These are phyloP conservation scores for Meira nashicola DNA, from an alignment of 1,284 basidiomycete species.

Conservation along the genomic window DNA sequence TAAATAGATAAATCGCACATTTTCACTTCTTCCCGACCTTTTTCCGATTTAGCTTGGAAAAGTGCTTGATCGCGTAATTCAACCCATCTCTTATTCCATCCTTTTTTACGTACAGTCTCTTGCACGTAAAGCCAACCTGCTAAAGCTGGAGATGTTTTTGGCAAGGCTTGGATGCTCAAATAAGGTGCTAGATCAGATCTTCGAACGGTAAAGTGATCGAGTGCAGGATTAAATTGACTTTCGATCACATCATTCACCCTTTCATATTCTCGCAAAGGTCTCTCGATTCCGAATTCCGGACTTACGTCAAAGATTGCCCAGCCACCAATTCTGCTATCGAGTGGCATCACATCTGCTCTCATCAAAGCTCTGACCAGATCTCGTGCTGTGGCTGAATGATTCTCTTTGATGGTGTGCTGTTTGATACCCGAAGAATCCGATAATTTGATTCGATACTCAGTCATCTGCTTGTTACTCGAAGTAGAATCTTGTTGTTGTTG, in stretches of 20 bases:
- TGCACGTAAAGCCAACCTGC: constrained; percentile 47
- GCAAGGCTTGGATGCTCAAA: constrained; percentile 34
- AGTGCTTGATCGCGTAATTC: constrained; percentile 49
- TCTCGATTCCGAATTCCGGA: constrained; percentile 37
- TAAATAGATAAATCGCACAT: constrained; percentile 43
- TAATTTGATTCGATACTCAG: constrained; percentile 36
- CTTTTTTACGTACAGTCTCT: constrained; percentile 28
- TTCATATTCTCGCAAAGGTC: constrained; percentile 51
- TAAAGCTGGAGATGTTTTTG: constrained; percentile 32
- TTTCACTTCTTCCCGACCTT: constrained; percentile 43
- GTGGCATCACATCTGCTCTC: constrained; percentile 29
- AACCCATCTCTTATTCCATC: constrained; percentile 49
- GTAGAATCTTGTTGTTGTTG: no score
- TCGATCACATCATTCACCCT: constrained; percentile 37
- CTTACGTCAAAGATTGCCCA: constrained; percentile 49
- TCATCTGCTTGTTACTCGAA: not conserved
- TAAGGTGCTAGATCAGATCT: constrained; percentile 39
- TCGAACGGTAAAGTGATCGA: constrained; percentile 45
- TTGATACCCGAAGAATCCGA: no score
- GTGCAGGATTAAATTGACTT: constrained; percentile 23
- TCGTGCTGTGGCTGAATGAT: constrained; percentile 30
- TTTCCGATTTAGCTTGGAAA: constrained; percentile 47
- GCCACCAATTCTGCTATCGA: constrained; percentile 28
- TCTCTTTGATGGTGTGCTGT: constrained; percentile 18
- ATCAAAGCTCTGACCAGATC: constrained; percentile 35